Conservation (phyloP, 257 asterid genomes). For the Forsythia suspensa region DNA sequence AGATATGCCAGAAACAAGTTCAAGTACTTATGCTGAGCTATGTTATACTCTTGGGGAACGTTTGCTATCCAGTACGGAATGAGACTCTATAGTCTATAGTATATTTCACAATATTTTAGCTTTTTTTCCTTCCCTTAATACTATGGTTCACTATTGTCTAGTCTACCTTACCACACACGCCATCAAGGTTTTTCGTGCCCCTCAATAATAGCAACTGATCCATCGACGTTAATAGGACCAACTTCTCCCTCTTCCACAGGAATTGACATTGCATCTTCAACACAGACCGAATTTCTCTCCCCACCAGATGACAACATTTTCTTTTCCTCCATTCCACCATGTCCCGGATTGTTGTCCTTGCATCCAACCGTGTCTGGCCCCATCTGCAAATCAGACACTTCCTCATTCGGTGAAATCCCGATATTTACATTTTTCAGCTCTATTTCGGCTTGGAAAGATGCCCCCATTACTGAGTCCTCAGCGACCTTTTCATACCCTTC, state of each 20-base stretch:
- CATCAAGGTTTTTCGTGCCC: background rate
- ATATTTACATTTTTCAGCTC: conserved; percentile 26
- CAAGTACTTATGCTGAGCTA: background rate
- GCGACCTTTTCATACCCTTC: background rate
- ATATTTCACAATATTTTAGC: background rate
- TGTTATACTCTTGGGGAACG: background rate
- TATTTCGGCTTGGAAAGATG: background rate
- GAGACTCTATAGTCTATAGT: background rate
- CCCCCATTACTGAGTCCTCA: background rate
- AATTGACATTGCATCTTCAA: conserved; percentile 28
- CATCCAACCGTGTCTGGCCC: background rate
- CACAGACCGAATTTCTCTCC: background rate
- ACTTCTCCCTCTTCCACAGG: conserved; percentile 27
- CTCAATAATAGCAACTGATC: conserved; percentile 9
- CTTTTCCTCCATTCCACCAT: conserved; percentile 3
- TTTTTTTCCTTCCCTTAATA: background rate
- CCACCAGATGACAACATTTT: background rate
- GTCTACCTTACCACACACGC: background rate
- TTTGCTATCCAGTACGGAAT: background rate
- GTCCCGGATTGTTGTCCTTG: background rate
- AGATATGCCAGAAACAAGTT: background rate
- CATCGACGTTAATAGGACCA: conserved; percentile 13
- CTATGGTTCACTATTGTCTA: background rate
- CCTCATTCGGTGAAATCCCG: conserved; percentile 27
- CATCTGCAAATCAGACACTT: conserved; percentile 30